Percentiles rank a stretch among this genome's conserved stretches.
These are phyloP conservation scores for Hondaea fermentalgiana DNA, from an alignment of 108 stramenopile genomes.

Conservation along the genomic window DNA sequence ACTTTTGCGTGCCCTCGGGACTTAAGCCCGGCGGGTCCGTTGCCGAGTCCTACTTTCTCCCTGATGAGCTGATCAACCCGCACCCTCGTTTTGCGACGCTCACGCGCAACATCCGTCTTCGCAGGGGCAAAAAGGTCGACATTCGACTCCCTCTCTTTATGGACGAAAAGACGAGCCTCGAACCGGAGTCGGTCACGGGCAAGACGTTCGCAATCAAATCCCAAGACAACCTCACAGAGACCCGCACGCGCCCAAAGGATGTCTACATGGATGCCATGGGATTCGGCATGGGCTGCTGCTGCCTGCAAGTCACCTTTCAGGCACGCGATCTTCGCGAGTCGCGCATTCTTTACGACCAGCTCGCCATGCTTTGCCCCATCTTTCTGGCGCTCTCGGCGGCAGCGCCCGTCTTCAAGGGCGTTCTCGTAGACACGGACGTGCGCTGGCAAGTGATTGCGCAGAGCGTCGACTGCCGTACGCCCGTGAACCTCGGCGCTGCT, in stretches of 20 bases:
- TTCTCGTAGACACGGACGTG: conserved; percentile 86
- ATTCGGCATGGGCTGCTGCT: conserved; percentile 99
- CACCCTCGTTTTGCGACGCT: conserved; percentile 95
- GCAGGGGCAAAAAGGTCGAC: conserved; percentile 79
- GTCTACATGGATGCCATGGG: conserved; percentile 97
- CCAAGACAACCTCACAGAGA: background rate
- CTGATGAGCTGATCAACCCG: conserved; percentile 90
- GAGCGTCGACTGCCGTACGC: conserved; percentile 84
- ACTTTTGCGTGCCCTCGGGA: conserved; percentile 67
- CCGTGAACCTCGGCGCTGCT: conserved; percentile 63
- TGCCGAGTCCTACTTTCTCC: conserved; percentile 77
- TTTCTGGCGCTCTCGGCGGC: conserved; percentile 95
- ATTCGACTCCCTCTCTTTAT: conserved; percentile 86
- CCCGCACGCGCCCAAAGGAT: background rate
- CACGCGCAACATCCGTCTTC: conserved; percentile 82
- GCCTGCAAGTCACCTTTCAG: conserved; percentile 96
- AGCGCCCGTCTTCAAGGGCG: conserved; percentile 80
- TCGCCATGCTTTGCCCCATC: conserved; percentile 91
- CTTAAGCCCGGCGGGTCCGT: conserved; percentile 66
- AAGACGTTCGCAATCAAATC: background rate
- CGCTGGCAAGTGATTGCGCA: conserved; percentile 92
- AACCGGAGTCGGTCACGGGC: background rate
- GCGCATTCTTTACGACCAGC: conserved; percentile 92
- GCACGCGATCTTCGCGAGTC: conserved; percentile 89
- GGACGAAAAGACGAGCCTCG: conserved; percentile 72